Evolutionary conservation across 257 asterid genomes (phyloP).

Genomic region (Capsicum chinense): DNA sequence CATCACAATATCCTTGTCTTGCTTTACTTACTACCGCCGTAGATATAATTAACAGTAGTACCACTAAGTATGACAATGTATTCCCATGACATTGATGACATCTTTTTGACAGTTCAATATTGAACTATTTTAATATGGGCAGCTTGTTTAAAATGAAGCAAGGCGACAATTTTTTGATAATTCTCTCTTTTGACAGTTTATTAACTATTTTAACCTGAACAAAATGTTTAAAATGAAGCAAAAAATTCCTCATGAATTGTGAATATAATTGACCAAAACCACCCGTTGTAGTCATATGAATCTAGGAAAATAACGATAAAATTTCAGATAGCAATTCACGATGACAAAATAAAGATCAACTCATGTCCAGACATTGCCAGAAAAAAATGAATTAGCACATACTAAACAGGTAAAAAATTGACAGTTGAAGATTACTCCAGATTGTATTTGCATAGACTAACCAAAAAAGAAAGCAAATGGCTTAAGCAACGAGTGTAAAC

Average conservation of each 20-base stretch:
- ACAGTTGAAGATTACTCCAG: background rate
- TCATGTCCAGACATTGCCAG: background rate
- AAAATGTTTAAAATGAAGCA: background rate
- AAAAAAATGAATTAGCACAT: background rate
- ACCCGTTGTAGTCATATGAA: background rate
- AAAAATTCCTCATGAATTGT: background rate
- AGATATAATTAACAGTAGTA: background rate
- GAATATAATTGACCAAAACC: background rate
- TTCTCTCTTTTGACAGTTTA: slow-evolving; percentile 7
- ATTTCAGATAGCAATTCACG: background rate
- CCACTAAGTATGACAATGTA: background rate
- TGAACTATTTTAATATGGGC: background rate
- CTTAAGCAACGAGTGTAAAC: background rate
- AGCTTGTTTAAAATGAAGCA: background rate
- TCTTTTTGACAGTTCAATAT: background rate
- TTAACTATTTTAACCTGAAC: background rate
- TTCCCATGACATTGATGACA: background rate
- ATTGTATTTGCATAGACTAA: background rate
- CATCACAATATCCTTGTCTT: background rate
- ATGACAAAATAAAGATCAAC: background rate
- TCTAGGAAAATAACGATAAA: background rate
- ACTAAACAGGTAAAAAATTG: background rate
- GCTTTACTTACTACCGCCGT: background rate
- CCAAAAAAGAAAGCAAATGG: background rate
- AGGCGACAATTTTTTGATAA: background rate